These are phyloP conservation scores for Babjeviella inositovora DNA, from an alignment of 805 yeast genomes.

Conservation along the genomic window DNA sequence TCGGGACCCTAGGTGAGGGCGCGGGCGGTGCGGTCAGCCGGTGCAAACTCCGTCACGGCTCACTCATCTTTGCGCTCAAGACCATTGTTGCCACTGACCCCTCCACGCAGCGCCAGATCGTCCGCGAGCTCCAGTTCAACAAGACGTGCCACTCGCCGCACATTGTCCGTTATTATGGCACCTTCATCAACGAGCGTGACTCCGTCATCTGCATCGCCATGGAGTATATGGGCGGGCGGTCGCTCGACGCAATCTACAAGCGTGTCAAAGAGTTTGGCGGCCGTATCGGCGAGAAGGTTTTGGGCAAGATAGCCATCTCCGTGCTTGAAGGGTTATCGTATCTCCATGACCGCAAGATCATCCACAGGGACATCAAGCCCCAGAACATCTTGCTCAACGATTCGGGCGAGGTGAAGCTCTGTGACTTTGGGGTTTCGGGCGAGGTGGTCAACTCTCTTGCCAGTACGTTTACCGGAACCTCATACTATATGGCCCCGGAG, in stretches of 20 bases:
- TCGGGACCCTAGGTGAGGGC: conserved; percentile 81
- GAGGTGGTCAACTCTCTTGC: conserved; percentile 92
- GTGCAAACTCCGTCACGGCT: conserved; percentile 45
- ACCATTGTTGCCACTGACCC: conserved; percentile 66
- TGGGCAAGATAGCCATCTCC: conserved; percentile 81
- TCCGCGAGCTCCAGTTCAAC: conserved; percentile 83
- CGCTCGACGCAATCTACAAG: conserved; percentile 83
- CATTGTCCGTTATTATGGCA: conserved; percentile 88
- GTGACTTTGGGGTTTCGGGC: conserved; percentile 97
- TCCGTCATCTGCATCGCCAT: conserved; percentile 85
- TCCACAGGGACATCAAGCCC: conserved; percentile 94
- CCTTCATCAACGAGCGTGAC: conserved; percentile 61
- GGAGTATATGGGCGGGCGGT: conserved; percentile 94
- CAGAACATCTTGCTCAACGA: conserved; percentile 72
- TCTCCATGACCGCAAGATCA: conserved; percentile 73
- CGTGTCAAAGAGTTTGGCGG: conserved; percentile 61
- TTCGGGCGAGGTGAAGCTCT: conserved; percentile 73
- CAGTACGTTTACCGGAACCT: conserved; percentile 93
- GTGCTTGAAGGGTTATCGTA: conserved; percentile 78
- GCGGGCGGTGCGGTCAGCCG: conserved; percentile 83
- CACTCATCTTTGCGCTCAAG: conserved; percentile 69
- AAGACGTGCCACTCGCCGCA: conserved; percentile 66
- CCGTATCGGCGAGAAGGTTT: conserved; percentile 80
- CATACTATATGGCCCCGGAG: conserved; percentile 98
- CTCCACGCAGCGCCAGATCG: conserved; percentile 76